Evolutionary conservation across 352 stramenopile genomes (phyloP), one percentile per base, ranked within the genome.

Genomic region (Phytophthora citricola): DNA sequence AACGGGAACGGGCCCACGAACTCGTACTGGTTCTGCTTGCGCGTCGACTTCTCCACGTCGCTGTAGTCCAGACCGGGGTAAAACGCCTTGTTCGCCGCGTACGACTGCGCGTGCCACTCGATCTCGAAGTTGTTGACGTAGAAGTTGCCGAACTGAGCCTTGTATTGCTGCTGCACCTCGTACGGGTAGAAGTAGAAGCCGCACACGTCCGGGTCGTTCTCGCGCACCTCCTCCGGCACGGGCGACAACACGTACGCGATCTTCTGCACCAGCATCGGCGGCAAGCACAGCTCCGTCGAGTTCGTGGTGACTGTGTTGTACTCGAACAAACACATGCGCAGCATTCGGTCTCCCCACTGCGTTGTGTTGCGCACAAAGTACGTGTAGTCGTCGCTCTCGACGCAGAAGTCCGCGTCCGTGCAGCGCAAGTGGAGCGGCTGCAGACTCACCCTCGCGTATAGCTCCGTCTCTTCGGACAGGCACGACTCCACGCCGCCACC

Each of bases 151-250:
- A 92, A 89, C 46, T 78, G 67, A 51, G 57, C 63, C 58, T 74
- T 73, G 63, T 90, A 88, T 58, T 80, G 67, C 62, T 81, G 78
- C 52, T 76, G 69, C 51, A 89, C 73, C 46, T 89, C 83, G 65
- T 90, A 92, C 56, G 81, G 83, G 66, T 90, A 87, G 34, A 90
- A 86, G 73, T 92, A 92, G 63, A 85, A 88, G 44, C 83, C 83
- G 47, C 81, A 92, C 44, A 86, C 73, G 45, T 92, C 79, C 32
- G 75, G 75, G 66, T 90, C 81, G 61, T 92, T 89, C 60, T 73
- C 56, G 29, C 75, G 66, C 14, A 81, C 53, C 51, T 90, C 83
- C 24, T 80, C 75, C 2, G 76, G 71, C 27, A 89, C 68, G 0
- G 83, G 83, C 24, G 75, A 73, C 43, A 92, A 48, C 24, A 87